Evolutionary conservation across 345 rosid genomes (phyloP).

Genomic region (Mangifera indica): DNA sequence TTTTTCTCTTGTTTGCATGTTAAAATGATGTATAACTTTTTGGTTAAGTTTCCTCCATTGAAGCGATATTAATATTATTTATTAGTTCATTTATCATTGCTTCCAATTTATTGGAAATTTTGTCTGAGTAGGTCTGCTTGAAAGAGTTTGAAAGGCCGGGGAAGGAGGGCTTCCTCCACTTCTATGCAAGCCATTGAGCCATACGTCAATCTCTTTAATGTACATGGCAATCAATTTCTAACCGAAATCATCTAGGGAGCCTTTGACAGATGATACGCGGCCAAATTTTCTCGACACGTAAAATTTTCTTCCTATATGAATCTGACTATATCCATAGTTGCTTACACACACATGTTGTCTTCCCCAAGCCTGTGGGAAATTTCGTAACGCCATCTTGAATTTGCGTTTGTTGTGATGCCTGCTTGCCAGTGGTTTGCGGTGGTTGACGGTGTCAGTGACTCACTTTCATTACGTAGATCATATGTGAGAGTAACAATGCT

Average conservation of each 20-base stretch:
- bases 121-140: background rate
- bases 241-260: conserved; percentile 6
- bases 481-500: too few relatives aligned
- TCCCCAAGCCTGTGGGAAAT: conserved; percentile 1
- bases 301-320: too few relatives aligned
- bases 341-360: conserved; percentile 1
- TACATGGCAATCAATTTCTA: background rate
- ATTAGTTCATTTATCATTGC: too few relatives aligned
- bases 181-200: too few relatives aligned
- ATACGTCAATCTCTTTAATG: conserved; percentile 5
- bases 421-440: background rate
- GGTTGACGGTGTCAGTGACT: background rate
- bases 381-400: too few relatives aligned
- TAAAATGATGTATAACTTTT: too few relatives aligned
- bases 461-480: too few relatives aligned
- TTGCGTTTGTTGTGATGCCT: too few relatives aligned
- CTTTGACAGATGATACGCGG: background rate
- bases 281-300: background rate
- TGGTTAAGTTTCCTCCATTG: too few relatives aligned
- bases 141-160: background rate
- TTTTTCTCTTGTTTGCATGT: too few relatives aligned
- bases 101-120: background rate
- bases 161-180: background rate
- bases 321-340: background rate
- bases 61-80: too few relatives aligned